Base-by-base conservation (phyloP, 1,284 basidiomycete species). In the Moesziomyces sp. region DNA sequence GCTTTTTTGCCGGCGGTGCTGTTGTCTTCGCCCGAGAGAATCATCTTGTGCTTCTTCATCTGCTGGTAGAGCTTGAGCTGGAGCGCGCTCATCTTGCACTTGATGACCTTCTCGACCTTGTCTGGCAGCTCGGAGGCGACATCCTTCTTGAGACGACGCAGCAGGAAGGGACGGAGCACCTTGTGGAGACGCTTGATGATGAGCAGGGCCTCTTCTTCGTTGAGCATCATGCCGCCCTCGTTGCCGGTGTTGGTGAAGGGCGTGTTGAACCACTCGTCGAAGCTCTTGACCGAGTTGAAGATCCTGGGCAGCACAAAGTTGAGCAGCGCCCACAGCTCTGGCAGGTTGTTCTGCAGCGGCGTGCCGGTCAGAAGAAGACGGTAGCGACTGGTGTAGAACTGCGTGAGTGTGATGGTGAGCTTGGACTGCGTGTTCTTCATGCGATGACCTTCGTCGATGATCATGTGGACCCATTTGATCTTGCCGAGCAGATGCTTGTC, bases 201-300 rank as follows among this genome's bases (percentile, higher is more conserved):
- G 58, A 99, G 91, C 54, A 99, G 88, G 3, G 94, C 93, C 87
- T 99, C 97, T 92, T 99, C 97, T 92, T 99, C 97, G 86, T 97
- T 98, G 87, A 99, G 86, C 88, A 97, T 94, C 85, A 99, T 97
- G 38, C 76, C 79, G 88, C 96, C 97, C 54, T 80, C 81, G 42
- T 55, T 72, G 38, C 97, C 96, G 18, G 95, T 94, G 86, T 96
- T 98, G 70, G 97, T 96, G 78, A 99, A 99, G 0, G 97, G 97
- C 3, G 96, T 97, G 86, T 99, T 99, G 88, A 99, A 99, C 97
- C 97, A 99, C 84, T 99, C 97, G 83, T 99, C 97, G 84, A 99
- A 99, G 48, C 94, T 97, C 85, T 98, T 97, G 78, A 98, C 95
- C 5, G 96, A 99, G 87, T 99, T 99, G 89, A 99, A 99, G 83